Evolutionary conservation across 495 filamentous ascomycete species (phyloP), one percentile per base, ranked within the genome.

Genomic region (Daldinia caldariorum): DNA sequence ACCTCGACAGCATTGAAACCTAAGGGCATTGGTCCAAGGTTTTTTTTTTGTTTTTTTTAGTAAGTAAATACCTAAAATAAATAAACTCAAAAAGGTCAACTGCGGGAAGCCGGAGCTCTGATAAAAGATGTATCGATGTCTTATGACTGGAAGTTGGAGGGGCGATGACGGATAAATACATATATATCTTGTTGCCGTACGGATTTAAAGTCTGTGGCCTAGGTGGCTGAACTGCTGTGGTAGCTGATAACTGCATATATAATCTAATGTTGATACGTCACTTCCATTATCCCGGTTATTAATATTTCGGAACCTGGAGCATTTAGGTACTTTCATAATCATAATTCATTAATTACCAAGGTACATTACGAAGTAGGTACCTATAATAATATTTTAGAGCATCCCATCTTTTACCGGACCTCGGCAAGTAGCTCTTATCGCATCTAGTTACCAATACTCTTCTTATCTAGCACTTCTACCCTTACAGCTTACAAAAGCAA

Each of bases 91-190:
- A 59, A 31, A 26, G 26, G 14, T 67, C 13, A 61, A 61, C 29
- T 38, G 13, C 38, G 20, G 2, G 32, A 56, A 56, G 49, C 22
- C 10, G 53, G 53, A 62, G 34, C 22, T 29, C 10, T 64, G 38
- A 26, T 26, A 26, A 26, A 26, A 41, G 51, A 49, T 13, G 14
- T 14, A 9, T 63, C 29, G 14, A 39, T 4, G 38, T 49, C 62
- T 57, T 50, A 64, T 26, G 47, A 66, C 53, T 26, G 26, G 26
- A 32, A 53, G 49, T 16, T 43, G 34, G 63, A 60, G 56, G 63
- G 63, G 63, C 37, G 29, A 34, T 59, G 31, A 22, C 50, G 32
- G 43, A 53, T 66, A 59, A 41, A 60, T 57, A 41, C 54, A 39
- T 57, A 57, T 26, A 14, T 26, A 32, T 32, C 14, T 57, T 13